Base-by-base conservation (phyloP, 2,329 filamentous ascomycete species). In the Epichloe hybrida region DNA sequence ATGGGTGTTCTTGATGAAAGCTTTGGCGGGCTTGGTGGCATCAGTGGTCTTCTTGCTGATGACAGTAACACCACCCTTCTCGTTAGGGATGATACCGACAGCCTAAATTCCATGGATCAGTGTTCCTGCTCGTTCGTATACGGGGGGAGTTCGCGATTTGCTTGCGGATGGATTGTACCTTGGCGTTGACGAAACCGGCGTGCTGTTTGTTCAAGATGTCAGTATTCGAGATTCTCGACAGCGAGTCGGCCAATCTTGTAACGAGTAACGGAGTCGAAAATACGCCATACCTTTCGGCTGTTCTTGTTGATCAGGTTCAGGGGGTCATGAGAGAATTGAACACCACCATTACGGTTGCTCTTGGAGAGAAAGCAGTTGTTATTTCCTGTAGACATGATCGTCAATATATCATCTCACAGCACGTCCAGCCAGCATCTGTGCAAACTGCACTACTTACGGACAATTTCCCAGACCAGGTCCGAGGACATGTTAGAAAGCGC, bases 391-490 rank as follows among this genome's bases (percentile, higher is more conserved):
- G 2, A 50, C 20, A 40, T 9, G 20, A 9, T 43, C 21, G 37
- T 50, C 21, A 40, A 15, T 8, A 39, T 15, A 37, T 36, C 41
- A n/a, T 52, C 31, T 13, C 13, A 35, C 21, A 27, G 47, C 47
- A 7, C 27, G 2, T 5, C 12, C n/a, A 4, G 3, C 15, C 31
- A 48, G 9, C n/a, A 36, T 13, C 21, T 53, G 3, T 31, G 21
- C 21, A 27, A 37, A 11, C 6, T 21, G 40, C n/a, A 23, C n/a
- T 81, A 89, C 89, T 73, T 83, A 96, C 90, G 88, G 79, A 84
- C 83, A 72, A 94, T 76, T 81, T 91, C 85, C 91, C 91, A 97
- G 79, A 95, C 76, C 65, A 96, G 80, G 75, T 96, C 90, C 68
- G 83, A 74, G 71, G 89, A 94, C 68, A 95, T 78, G 77, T 89